Evolutionary conservation across 2,329 filamentous ascomycete genomes (phyloP), one percentile per base, ranked within the genome.

Genomic region (Alternaria infectoria): DNA sequence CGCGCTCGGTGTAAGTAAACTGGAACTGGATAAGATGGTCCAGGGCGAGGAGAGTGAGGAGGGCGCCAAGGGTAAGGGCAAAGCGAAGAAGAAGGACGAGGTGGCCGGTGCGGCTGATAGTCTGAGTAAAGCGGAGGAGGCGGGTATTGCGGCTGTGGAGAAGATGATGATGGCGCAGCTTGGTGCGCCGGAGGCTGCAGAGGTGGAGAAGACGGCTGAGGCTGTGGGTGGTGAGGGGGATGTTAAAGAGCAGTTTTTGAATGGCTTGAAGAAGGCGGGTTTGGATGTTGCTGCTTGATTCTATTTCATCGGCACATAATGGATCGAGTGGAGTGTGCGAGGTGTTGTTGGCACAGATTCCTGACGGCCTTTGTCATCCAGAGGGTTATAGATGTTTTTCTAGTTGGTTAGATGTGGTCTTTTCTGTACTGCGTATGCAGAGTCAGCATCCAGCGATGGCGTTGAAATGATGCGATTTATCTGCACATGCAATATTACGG

Each of bases 1-100:
- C 80, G 91, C 91, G 49, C 88, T 97, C 0, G 97, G 96, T 43
- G 88, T 95, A 81, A 96, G 93, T 72, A 99, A 99, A 83, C 86
- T 99, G 61, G 92, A 93, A 74, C 88, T 99, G 25, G 96, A 97
- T 76, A 88, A 90, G 65, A 85, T 89, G 62, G 89, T 93, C 26
- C 87, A 88, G 8, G 90, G 89, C 2, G 87, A 87, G 15, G 88
- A 86, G 25, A 83, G 80, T 2, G 84, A 84, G 66, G 73, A 69
- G 2, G 61, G 40, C 3, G 40, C 23, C 7, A 50, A 61, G 26
- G 36, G 62, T 7, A 63, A 54, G 65, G 73, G 15, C 2, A 67
- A 65, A 26, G 55, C 57, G 13, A 75, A 67, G 59, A 74, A 70
- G 52, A 72, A 70, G 44, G 66, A 57, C 5, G 62, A 44, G 5